phyloP scores from a whole-genome alignment of 768 basidiomycete species.

The Arthromyces matolae region DNA sequence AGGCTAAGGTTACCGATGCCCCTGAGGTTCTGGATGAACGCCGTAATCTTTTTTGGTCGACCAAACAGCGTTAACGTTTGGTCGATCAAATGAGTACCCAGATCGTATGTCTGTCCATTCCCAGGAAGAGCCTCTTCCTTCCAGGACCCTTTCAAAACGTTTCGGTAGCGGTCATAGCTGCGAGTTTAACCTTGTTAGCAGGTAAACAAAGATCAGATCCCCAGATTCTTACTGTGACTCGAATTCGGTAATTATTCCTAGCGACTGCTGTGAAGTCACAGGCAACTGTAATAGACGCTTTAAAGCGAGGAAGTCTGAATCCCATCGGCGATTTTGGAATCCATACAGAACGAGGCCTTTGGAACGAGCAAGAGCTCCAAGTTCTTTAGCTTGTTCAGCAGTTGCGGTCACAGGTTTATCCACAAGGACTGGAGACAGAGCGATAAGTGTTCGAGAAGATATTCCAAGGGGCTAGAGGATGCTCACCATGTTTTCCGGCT shows the following conservation, averaged over 20 bases:
- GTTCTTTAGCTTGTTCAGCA: conserved; percentile 52
- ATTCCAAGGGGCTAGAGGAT: neutral
- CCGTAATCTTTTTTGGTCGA: conserved; percentile 62
- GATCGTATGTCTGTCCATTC: conserved; percentile 68
- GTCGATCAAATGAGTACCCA: conserved; percentile 79
- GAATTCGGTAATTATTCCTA: conserved; percentile 66
- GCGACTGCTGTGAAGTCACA: conserved; percentile 43
- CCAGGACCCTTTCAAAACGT: conserved; percentile 67
- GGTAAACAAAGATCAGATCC: neutral
- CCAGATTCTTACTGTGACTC: conserved; percentile 60
- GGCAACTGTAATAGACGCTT: conserved; percentile 55
- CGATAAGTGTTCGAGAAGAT: neutral
- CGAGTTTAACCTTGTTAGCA: neutral
- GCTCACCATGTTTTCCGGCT: conserved; percentile 68
- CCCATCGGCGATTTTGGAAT: conserved; percentile 76
- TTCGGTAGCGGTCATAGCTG: conserved; percentile 76
- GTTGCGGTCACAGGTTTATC: conserved; percentile 77
- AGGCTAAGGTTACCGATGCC: conserved; percentile 60
- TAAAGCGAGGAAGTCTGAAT: conserved; percentile 72
- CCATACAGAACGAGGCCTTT: conserved; percentile 65
- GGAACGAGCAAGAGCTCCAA: conserved; percentile 53
- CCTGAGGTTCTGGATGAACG: conserved; percentile 66
- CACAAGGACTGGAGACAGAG: conserved; percentile 52
- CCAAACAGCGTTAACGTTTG: conserved; percentile 77
- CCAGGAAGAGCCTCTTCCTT: conserved; percentile 66